Evolutionary conservation across 805 yeast genomes (phyloP).

Genomic region (Kodamaea jinghongensis): DNA sequence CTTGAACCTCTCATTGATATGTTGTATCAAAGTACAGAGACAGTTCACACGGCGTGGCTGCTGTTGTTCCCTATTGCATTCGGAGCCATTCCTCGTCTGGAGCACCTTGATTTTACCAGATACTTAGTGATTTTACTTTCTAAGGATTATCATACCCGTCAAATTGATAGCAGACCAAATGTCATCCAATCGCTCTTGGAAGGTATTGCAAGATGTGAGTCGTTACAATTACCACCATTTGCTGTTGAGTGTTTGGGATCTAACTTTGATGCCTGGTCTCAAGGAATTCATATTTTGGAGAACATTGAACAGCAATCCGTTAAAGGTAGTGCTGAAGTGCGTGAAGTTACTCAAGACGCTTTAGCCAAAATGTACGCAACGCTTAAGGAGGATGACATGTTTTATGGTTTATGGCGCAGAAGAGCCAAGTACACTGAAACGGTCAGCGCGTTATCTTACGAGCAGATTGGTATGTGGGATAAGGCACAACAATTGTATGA

Average conservation of each 20-base stretch:
- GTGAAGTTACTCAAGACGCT: slow-evolving; percentile 87
- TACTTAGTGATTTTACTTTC: slow-evolving; percentile 75
- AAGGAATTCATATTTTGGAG: slow-evolving; percentile 81
- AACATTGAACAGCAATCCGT: slow-evolving; percentile 55
- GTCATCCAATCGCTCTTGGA: slow-evolving; percentile 81
- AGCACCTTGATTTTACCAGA: slow-evolving; percentile 80
- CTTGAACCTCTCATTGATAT: slow-evolving; percentile 73
- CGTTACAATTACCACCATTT: slow-evolving; percentile 87
- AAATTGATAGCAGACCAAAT: slow-evolving; percentile 80
- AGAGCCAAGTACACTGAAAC: slow-evolving; percentile 94
- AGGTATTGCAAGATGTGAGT: slow-evolving; percentile 73
- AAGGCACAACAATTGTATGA: slow-evolving; percentile 92
- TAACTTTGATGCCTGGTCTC: slow-evolving; percentile 88
- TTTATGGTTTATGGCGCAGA: slow-evolving; percentile 96
- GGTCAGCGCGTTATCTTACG: slow-evolving; percentile 87
- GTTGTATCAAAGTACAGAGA: slow-evolving; percentile 75
- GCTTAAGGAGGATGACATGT: slow-evolving; percentile 92
- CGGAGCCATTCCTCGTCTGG: slow-evolving; percentile 70
- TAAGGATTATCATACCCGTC: slow-evolving; percentile 90
- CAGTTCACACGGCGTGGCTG: slow-evolving; percentile 83
- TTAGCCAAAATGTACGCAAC: slow-evolving; percentile 83
- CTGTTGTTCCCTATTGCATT: slow-evolving; percentile 80
- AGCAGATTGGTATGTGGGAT: slow-evolving; percentile 93
- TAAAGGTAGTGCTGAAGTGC: slow-evolving; percentile 68
- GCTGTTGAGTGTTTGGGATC: slow-evolving; percentile 83